Evolutionary conservation across 306 rosid species (phyloP).

Genomic region (Citrullus colocynthis): DNA sequence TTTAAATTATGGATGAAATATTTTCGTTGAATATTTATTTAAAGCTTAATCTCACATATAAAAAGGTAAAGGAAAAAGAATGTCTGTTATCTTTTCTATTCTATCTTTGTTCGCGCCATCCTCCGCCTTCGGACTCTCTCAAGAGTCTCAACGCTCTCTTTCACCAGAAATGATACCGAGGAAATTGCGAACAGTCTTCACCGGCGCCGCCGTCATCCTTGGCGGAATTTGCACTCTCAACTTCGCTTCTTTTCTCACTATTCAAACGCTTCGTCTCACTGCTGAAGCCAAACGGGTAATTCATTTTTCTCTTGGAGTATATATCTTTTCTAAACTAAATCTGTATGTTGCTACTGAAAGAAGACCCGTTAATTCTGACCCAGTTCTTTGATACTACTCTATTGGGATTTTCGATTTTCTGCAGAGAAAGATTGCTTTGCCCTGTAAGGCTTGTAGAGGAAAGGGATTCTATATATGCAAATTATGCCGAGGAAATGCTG

Average conservation of each 20-base stretch:
- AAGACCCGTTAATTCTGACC: neutral
- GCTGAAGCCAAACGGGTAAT: constrained; percentile 64
- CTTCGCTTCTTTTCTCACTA: constrained; percentile 46
- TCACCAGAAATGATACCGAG: constrained; percentile 20
- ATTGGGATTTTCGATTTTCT: neutral
- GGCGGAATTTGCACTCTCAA: constrained; percentile 57
- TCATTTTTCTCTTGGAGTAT: neutral
- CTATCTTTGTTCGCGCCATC: neutral
- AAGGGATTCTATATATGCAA: constrained; percentile 83
- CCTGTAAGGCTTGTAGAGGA: constrained; percentile 66
- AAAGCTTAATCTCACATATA: no score
- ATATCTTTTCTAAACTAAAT: neutral
- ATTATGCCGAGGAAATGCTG: constrained; percentile 64
- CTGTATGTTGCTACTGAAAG: neutral
- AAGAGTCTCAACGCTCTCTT: neutral
- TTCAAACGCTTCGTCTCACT: constrained; percentile 34
- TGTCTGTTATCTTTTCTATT: neutral
- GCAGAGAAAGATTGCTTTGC: constrained; percentile 49
- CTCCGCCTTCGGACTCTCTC: neutral
- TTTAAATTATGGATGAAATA: no score
- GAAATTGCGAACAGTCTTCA: constrained; percentile 27
- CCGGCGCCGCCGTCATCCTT: constrained; percentile 34
- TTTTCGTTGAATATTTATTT: no score
- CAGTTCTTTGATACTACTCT: neutral
- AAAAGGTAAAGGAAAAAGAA: neutral